Base-by-base conservation (phyloP, 1,284 basidiomycete genomes). In the Phellopilus nigrolimitatus region DNA sequence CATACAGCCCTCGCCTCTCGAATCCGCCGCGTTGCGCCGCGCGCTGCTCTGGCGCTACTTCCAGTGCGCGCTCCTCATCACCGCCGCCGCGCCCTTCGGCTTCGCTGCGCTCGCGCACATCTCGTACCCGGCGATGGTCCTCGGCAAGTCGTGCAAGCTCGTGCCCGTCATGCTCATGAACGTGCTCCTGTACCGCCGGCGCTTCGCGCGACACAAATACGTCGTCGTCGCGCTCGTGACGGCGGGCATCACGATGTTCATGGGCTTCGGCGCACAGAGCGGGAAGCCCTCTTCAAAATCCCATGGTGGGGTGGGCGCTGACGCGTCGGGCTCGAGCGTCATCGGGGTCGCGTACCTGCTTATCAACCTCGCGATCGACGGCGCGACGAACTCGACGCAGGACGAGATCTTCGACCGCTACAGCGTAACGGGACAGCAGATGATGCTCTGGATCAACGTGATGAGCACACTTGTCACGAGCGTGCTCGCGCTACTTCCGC, bases 391-490 rank as follows among this genome's bases (percentile, higher is more conserved):
- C 72, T 91, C 91, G n/a, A 97, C 95, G 1, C 97, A 99, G 68
- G 97, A 99, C 67, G 90, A 98, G 70, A 89, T 99, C 56, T 99
- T 99, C 67, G 73, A 80, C 33, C 71, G 75, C 17, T 82, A 84
- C 69, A 76, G 79, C 34, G 81, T 95, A 17, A 82, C 85, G 0
- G 97, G 97, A 3, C 94, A 97, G 66, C 95, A 99, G 66, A 97
- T 99, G 94, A 99, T 99, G 97, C 86, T 99, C 65, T 95, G 86
- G 81, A 97, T 97, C 68, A 95, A 95, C 66, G 62, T 85, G 25
- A 85, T 93, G 68, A 86, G 86, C 65, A 89, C 91, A 1, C 42
- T 81, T 33, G 68, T 93, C 55, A 83, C 84, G 7, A 69, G 78
- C 4, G 64, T 79, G 30, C 75, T 93, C 30, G 81, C 85, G 9